Percentiles rank a stretch among this genome's conserved stretches.
Evolutionary conservation across 495 filamentous ascomycete genomes (phyloP).

Genomic region (Stereocaulon alpinum): DNA sequence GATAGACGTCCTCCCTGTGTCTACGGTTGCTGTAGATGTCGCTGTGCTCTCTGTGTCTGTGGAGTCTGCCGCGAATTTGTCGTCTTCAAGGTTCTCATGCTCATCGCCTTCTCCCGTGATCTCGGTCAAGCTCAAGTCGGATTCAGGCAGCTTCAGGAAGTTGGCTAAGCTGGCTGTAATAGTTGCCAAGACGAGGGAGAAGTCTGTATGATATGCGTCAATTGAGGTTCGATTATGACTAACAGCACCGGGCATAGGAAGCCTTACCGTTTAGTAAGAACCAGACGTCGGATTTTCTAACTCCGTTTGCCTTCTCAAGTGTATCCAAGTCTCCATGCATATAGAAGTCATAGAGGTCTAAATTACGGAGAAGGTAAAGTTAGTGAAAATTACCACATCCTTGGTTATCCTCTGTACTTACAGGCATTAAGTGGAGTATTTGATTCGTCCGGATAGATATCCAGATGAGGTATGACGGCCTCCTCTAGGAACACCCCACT

Average conservation of each 20-base stretch:
- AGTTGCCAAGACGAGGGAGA: slow-evolving; percentile 57
- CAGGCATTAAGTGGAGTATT: slow-evolving; percentile 51
- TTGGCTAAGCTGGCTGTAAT: slow-evolving; percentile 49
- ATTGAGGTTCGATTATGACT: not conserved
- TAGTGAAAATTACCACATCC: no score
- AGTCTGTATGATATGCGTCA: slow-evolving; percentile 38
- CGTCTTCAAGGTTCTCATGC: slow-evolving; percentile 26
- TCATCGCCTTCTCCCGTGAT: slow-evolving; percentile 27
- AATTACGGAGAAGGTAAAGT: not conserved
- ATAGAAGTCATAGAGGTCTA: slow-evolving; percentile 61
- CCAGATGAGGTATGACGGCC: slow-evolving; percentile 56
- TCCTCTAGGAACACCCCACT: slow-evolving; percentile 62
- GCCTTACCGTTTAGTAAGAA: slow-evolving; percentile 40
- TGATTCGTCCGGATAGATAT: slow-evolving; percentile 42
- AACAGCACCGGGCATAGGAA: no score
- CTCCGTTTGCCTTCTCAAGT: slow-evolving; percentile 47
- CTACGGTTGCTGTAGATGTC: slow-evolving; percentile 11
- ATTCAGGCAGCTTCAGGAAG: slow-evolving; percentile 37
- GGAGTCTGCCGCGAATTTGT: slow-evolving; percentile 21
- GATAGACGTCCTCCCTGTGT: slow-evolving; percentile 12
- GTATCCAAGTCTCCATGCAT: slow-evolving; percentile 51
- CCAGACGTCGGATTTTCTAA: slow-evolving; percentile 57
- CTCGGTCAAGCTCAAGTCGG: slow-evolving; percentile 31
- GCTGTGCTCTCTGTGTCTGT: slow-evolving; percentile 14
- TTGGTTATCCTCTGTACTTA: not conserved